Evolutionary conservation across 495 filamentous ascomycete genomes (phyloP).

Genomic region (Wilcoxina mikolae): DNA sequence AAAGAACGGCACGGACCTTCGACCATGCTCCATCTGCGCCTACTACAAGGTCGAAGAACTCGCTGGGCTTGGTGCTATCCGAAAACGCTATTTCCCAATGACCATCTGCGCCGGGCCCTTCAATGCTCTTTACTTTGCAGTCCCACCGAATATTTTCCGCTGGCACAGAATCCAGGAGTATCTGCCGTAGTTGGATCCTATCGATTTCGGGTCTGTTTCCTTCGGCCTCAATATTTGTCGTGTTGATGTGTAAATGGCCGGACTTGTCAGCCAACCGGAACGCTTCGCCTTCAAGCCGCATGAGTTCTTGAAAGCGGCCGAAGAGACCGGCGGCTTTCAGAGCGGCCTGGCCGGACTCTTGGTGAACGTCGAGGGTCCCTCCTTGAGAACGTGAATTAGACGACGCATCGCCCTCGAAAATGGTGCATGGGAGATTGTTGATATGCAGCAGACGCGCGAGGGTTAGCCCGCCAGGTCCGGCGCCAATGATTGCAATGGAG

Average conservation of each 20-base stretch:
- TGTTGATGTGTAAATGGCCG: slow-evolving; percentile 17
- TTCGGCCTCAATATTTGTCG: slow-evolving; percentile 13
- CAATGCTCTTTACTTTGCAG: slow-evolving; percentile 25
- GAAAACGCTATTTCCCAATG: slow-evolving; percentile 30
- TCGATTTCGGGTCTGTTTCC: slow-evolving; percentile 35
- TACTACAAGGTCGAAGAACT: slow-evolving; percentile 40
- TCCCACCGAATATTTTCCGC: slow-evolving; percentile 34
- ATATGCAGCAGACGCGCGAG: slow-evolving; percentile 42
- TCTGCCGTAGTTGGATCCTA: slow-evolving; percentile 28
- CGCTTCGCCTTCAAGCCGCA: slow-evolving; percentile 34
- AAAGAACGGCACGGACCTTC: slow-evolving; percentile 37
- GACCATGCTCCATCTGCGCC: slow-evolving; percentile 53
- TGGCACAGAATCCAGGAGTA: slow-evolving; percentile 33
- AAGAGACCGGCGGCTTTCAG: slow-evolving; percentile 39
- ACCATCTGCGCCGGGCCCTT: slow-evolving; percentile 25
- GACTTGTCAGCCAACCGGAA: slow-evolving; percentile 28
- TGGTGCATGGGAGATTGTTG: slow-evolving; percentile 33
- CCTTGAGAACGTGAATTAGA: slow-evolving; percentile 33
- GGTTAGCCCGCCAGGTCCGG: slow-evolving; percentile 43
- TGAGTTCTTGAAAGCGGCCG: slow-evolving; percentile 34
- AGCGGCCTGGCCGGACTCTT: slow-evolving; percentile 37
- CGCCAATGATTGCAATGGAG: slow-evolving; percentile 43
- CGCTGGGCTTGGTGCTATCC: slow-evolving; percentile 8
- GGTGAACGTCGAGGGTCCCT: slow-evolving; percentile 44
- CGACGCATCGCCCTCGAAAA: slow-evolving; percentile 41